Conservation (phyloP, 441 rosid genomes). For the Adansonia gregorii region DNA sequence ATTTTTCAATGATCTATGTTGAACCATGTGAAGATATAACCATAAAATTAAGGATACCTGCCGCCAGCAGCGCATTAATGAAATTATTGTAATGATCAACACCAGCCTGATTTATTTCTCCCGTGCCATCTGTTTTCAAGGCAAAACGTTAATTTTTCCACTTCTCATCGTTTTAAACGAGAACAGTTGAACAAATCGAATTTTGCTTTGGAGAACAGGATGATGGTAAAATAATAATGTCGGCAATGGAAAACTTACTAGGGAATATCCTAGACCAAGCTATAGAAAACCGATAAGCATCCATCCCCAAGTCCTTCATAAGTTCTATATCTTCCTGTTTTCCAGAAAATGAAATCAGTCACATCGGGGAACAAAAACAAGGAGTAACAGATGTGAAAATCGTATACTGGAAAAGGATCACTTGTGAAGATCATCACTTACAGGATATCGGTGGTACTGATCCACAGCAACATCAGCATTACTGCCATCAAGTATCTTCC, state of each 20-base stretch:
- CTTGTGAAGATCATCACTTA: conserved; percentile 29
- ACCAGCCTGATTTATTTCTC: conserved; percentile 76
- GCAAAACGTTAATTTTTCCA: background rate
- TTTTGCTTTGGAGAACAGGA: background rate
- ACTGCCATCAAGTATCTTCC: conserved; percentile 62
- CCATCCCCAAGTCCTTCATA: conserved; percentile 80
- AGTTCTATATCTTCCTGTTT: conserved; percentile 70
- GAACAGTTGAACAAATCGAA: background rate
- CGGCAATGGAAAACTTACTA: conserved; percentile 39
- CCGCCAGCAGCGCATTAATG: conserved; percentile 65
- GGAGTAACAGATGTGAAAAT: background rate
- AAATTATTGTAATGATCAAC: conserved; percentile 66
- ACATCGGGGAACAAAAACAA: background rate
- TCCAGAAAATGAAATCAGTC: background rate
- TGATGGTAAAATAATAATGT: background rate
- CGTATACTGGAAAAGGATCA: background rate
- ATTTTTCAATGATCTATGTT: background rate
- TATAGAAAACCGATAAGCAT: conserved; percentile 68
- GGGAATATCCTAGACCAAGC: conserved; percentile 81
- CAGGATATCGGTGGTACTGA: conserved; percentile 75
- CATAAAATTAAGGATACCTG: conserved; percentile 38
- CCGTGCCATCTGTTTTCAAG: conserved; percentile 65
- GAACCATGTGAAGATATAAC: background rate
- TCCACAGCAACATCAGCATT: conserved; percentile 92
- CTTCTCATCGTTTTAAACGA: background rate